phyloP scores from a whole-genome alignment of 2,329 filamentous ascomycete genomes.

The Remersonia thermophila region DNA sequence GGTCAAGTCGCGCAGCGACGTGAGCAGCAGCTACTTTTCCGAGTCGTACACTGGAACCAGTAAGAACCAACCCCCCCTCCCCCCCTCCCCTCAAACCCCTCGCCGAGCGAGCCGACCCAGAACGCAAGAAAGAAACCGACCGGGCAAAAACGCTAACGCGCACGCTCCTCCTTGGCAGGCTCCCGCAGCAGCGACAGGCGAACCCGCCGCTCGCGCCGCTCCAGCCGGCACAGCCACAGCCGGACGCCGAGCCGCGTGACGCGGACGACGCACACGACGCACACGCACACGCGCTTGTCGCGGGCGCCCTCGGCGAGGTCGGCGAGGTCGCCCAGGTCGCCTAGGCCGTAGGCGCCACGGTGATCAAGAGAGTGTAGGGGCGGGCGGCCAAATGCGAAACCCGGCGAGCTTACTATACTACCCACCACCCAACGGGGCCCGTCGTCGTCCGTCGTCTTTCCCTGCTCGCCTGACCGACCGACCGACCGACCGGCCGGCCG shows the following conservation, averaged over 20 bases:
- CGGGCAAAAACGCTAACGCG: too few relatives aligned
- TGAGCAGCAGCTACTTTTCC: slow-evolving; percentile 40
- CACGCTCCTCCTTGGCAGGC: slow-evolving; percentile 24
- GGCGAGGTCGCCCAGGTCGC: slow-evolving; percentile 10
- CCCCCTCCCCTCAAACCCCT: slow-evolving; percentile 1
- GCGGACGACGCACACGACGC: slow-evolving; percentile 16
- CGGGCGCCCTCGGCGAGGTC: slow-evolving; percentile 15
- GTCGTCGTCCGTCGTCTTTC: too few relatives aligned
- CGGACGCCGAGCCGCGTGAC: slow-evolving; percentile 18
- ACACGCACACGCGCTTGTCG: slow-evolving; percentile 19
- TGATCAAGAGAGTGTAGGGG: too few relatives aligned
- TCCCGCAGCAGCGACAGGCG: slow-evolving; percentile 23
- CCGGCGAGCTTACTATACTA: too few relatives aligned
- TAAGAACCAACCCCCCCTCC: too few relatives aligned
- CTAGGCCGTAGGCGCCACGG: slow-evolving; percentile 5
- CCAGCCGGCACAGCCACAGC: slow-evolving; percentile 11
- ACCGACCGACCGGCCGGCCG: too few relatives aligned
- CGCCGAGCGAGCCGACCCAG: too few relatives aligned
- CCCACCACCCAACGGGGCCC: too few relatives aligned
- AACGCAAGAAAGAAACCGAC: too few relatives aligned
- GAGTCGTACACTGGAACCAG: slow-evolving; percentile 42
- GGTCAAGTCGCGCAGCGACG: slow-evolving; percentile 30
- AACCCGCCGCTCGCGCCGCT: slow-evolving; percentile 12
- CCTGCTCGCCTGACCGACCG: too few relatives aligned
- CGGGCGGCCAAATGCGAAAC: too few relatives aligned